These are phyloP conservation scores for Hymenoscyphus salicellus DNA, from an alignment of 2,329 filamentous ascomycete genomes.

Conservation along the genomic window DNA sequence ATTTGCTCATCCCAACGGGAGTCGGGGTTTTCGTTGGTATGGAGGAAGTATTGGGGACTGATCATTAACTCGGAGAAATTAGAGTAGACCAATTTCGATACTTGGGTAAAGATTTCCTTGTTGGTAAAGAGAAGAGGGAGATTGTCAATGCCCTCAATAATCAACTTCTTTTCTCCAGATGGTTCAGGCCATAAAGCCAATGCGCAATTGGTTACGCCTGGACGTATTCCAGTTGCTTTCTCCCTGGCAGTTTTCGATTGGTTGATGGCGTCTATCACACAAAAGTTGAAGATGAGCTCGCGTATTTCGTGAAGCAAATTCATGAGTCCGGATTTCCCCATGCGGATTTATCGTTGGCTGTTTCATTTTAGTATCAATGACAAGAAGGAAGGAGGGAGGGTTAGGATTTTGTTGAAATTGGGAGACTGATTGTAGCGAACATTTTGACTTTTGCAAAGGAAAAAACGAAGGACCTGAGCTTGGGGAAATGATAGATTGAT, in stretches of 20 bases:
- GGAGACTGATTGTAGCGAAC: no score
- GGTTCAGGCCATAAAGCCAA: constrained; percentile 12
- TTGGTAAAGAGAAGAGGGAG: constrained; percentile 21
- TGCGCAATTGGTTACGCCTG: background rate
- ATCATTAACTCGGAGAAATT: constrained; percentile 15
- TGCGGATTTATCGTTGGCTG: background rate
- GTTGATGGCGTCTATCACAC: constrained; percentile 12
- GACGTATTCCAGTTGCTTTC: background rate
- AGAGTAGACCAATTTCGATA: constrained; percentile 19
- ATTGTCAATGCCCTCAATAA: constrained; percentile 15
- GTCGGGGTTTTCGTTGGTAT: constrained; percentile 18
- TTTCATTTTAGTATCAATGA: no score
- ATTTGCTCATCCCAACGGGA: constrained; percentile 10
- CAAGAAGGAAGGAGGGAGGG: no score
- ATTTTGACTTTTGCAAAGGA: no score
- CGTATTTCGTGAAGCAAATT: constrained; percentile 18
- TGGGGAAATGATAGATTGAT: no score
- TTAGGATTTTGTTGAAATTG: no score
- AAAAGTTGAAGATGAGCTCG: constrained; percentile 17
- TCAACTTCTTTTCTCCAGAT: constrained; percentile 7
- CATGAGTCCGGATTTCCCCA: background rate
- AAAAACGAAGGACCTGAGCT: no score
- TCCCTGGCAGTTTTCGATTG: background rate
- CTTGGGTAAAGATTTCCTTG: constrained; percentile 17
- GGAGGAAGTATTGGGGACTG: constrained; percentile 19